phyloP scores from a whole-genome alignment of 208 protist genomes.

The Acanthamoeba royreba region DNA sequence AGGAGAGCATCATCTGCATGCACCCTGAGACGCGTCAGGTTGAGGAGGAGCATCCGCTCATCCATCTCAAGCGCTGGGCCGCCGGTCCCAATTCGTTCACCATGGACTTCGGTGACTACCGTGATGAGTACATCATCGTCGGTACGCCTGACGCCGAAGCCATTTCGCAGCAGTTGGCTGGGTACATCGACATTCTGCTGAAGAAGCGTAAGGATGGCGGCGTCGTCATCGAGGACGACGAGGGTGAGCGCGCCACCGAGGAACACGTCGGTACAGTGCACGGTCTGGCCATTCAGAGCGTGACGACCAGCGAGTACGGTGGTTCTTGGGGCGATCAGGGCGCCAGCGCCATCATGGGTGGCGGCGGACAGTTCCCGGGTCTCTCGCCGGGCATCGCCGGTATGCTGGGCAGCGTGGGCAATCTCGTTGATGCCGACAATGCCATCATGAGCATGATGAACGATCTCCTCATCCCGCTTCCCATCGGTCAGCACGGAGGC shows the following conservation, averaged over 20 bases:
- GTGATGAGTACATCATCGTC: slow-evolving; percentile 67
- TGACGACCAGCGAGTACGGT: slow-evolving; percentile 41
- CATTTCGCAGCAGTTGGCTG: slow-evolving; percentile 73
- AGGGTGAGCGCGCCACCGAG: slow-evolving; percentile 57
- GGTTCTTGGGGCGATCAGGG: slow-evolving; percentile 25
- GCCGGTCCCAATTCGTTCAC: slow-evolving; percentile 72
- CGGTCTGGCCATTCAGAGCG: slow-evolving; percentile 21
- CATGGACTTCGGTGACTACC: slow-evolving; percentile 84
- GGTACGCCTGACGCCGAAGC: slow-evolving; percentile 68
- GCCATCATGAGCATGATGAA: slow-evolving; percentile 49
- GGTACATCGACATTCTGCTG: slow-evolving; percentile 81
- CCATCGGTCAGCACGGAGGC: slow-evolving; percentile 50
- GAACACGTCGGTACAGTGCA: slow-evolving; percentile 63
- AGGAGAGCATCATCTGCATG: slow-evolving; percentile 50
- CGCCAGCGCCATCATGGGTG: background rate
- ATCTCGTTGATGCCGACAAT: slow-evolving; percentile 8
- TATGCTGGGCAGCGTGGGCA: slow-evolving; percentile 56
- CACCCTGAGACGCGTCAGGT: slow-evolving; percentile 48
- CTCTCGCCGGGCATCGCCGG: slow-evolving; percentile 41
- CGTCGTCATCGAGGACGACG: slow-evolving; percentile 65
- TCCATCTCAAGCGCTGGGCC: slow-evolving; percentile 77
- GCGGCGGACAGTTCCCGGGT: slow-evolving; percentile 36
- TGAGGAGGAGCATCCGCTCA: slow-evolving; percentile 69
- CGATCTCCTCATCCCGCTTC: slow-evolving; percentile 34
- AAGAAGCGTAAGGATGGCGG: slow-evolving; percentile 60